Conservation (phyloP, 2,329 filamentous ascomycete genomes). For the Alternaria ventricosa region DNA sequence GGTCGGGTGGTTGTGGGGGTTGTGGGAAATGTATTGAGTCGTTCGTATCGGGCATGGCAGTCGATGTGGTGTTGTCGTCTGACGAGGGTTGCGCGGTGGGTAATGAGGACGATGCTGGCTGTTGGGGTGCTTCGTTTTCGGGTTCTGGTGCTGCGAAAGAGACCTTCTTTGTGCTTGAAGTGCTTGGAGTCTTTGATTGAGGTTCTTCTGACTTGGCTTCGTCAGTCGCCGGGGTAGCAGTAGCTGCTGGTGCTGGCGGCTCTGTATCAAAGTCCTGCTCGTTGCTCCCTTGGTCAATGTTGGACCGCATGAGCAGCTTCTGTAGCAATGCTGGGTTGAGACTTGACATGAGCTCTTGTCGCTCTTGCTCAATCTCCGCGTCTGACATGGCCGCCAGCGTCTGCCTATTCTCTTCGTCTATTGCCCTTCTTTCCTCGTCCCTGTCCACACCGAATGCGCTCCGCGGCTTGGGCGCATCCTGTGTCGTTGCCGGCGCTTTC, state of each 20-base stretch:
- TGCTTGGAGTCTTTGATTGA: slow-evolving; percentile 14
- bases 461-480: slow-evolving; percentile 23
- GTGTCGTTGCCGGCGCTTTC: slow-evolving; percentile 9
- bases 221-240: slow-evolving; percentile 15
- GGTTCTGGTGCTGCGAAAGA: slow-evolving; percentile 37
- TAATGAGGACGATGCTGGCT: background rate
- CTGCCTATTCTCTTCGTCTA: slow-evolving; percentile 82
- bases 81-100: background rate
- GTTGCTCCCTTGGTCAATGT: slow-evolving; percentile 69
- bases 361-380: slow-evolving; percentile 80
- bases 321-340: slow-evolving; percentile 79
- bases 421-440: slow-evolving; percentile 70
- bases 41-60: slow-evolving; percentile 56
- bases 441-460: slow-evolving; percentile 21
- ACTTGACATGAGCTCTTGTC: slow-evolving; percentile 78
- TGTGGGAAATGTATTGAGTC: slow-evolving; percentile 68
- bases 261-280: slow-evolving; percentile 45
- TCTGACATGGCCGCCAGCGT: slow-evolving; percentile 79
- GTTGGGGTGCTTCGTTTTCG: slow-evolving; percentile 7
- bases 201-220: slow-evolving; percentile 15
- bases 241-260: background rate
- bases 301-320: slow-evolving; percentile 76
- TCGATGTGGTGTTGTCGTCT: slow-evolving; percentile 48
- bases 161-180: slow-evolving; percentile 40
- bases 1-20: slow-evolving; percentile 65